Evolutionary conservation across 768 basidiomycete genomes (phyloP), one percentile per base, ranked within the genome.

Genomic region (Dictyophora rubrovolvata): DNA sequence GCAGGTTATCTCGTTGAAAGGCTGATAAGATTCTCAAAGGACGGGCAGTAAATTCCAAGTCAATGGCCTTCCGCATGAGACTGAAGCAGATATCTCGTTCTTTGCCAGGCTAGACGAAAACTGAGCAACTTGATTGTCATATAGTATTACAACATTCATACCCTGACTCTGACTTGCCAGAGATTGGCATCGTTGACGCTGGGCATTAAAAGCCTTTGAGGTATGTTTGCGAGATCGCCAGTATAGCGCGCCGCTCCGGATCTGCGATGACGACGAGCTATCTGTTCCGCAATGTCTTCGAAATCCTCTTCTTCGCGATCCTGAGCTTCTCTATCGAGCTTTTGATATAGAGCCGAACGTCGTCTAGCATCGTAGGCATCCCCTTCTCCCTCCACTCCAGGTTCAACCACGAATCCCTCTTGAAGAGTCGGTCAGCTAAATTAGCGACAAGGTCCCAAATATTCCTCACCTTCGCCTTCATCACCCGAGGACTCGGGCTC

Each of bases 81-180:
- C 90, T 91, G 70, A 93, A 89, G 48, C 95, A 86, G 60, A 98
- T 85, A 54, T 95, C 92, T 36, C 91, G 82, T 73, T 98, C 96
- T 60, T 90, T 84, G 20, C 95, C 95, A 50, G 85, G 81, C 94
- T 96, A 64, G 1, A 42, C 9, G 46, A 11, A 33, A 14, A n/a
- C 23, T 8, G 42, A 9, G 35, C 18, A 37, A 46, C 0, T 54
- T 12, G 16, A 49, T 50, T 22, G 42, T 10, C 49, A 22, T 17
- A 52, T 36, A 22, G 48, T 22, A 2, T 20, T 50, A 22, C 57
- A 51, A 17, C 20, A 20, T 20, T 71, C 77, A 54, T 66, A 90
- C 93, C 82, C 92, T 92, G 64, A 94, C 93, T 65, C 89, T 79
- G 58, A 98, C 83, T 74, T 93, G 93, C 93, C 94, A 99, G 60